Conservation (phyloP, 78 protist species). For the Polysphondylium violaceum region DNA sequence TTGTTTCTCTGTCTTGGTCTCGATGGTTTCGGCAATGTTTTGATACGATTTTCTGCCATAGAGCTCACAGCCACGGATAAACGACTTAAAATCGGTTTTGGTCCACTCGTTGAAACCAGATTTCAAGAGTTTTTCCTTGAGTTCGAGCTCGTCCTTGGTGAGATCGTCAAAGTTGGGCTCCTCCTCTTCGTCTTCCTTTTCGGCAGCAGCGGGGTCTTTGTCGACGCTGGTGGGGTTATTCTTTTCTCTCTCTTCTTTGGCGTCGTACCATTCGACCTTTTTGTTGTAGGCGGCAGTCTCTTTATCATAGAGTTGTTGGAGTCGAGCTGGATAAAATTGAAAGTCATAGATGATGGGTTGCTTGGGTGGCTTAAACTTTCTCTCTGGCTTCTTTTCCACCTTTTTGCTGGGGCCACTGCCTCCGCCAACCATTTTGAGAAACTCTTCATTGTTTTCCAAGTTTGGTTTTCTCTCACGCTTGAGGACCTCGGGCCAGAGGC, state of each 20-base stretch:
- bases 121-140: constrained; percentile 40
- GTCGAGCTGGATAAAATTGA: constrained; percentile 84
- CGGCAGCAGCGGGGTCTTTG: background rate
- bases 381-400: background rate
- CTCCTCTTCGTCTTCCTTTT: constrained; percentile 21
- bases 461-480: constrained; percentile 78
- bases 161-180: constrained; percentile 67
- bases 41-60: constrained; percentile 79
- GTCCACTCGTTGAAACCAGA: constrained; percentile 83
- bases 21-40: constrained; percentile 65
- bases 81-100: constrained; percentile 70
- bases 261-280: constrained; percentile 35
- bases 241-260: constrained; percentile 39
- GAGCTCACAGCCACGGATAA: constrained; percentile 81
- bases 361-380: constrained; percentile 50
- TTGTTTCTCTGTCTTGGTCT: constrained; percentile 78
- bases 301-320: constrained; percentile 63
- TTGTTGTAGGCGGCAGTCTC: constrained; percentile 59
- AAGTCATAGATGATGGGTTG: constrained; percentile 60
- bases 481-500: constrained; percentile 64
- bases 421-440: constrained; percentile 6
- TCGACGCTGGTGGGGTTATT: background rate
- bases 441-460: constrained; percentile 50
- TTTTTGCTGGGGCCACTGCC: background rate
- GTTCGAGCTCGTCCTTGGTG: constrained; percentile 38